phyloP scores from a whole-genome alignment of 305 asterid genomes.

The Petunia hybrid region DNA sequence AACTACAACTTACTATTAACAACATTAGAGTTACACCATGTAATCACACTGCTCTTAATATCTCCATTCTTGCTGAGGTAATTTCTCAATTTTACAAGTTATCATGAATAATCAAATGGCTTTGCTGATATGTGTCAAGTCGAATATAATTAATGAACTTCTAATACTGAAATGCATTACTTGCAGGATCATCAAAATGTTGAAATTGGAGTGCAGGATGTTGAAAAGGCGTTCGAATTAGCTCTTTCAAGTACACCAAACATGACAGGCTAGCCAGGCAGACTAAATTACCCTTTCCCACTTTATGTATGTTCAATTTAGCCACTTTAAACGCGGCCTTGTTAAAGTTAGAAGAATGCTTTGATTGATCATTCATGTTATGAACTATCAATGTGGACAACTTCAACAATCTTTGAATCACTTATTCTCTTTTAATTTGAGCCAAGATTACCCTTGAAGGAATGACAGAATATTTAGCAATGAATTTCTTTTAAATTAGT shows the following conservation, averaged over 20 bases:
- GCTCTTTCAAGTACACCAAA: neutral
- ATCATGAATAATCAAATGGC: too few species aligned
- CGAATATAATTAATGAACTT: neutral
- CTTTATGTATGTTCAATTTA: neutral
- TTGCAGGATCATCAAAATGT: conserved; percentile 29
- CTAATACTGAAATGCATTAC: neutral
- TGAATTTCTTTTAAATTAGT: neutral
- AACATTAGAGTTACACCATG: conserved; percentile 18
- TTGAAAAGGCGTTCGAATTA: neutral
- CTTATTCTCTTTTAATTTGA: neutral
- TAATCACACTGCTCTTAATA: conserved; percentile 1
- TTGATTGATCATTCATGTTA: neutral
- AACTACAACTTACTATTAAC: conserved; percentile 20
- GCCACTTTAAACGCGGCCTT: neutral
- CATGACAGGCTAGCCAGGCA: neutral
- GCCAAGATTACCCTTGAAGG: neutral
- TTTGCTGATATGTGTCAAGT: too few species aligned
- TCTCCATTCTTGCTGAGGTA: conserved; percentile 31
- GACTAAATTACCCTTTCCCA: neutral
- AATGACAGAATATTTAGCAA: neutral
- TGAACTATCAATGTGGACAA: neutral
- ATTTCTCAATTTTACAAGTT: neutral
- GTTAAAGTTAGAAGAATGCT: neutral
- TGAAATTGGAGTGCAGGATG: conserved; percentile 22
- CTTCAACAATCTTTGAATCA: neutral